phyloP scores from a whole-genome alignment of 768 basidiomycete species.

The Auriscalpium vulgare region DNA sequence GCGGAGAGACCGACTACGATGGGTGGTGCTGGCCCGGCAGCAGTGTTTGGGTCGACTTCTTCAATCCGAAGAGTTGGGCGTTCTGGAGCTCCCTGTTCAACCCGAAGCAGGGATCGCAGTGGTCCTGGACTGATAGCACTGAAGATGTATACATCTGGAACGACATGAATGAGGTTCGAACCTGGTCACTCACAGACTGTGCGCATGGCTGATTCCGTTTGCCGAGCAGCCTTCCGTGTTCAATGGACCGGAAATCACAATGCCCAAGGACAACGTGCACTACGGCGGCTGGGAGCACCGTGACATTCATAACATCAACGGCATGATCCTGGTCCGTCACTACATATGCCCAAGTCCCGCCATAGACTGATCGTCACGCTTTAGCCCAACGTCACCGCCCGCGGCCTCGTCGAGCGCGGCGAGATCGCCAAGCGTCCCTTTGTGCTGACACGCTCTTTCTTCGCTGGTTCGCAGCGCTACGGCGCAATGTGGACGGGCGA shows the following conservation, averaged over 20 bases:
- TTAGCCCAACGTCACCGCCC: conserved; percentile 77
- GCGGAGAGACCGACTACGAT: conserved; percentile 81
- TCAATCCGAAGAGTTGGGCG: conserved; percentile 82
- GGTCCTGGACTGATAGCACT: conserved; percentile 76
- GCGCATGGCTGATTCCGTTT: background rate
- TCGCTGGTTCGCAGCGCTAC: conserved; percentile 88
- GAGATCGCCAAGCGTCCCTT: conserved; percentile 80
- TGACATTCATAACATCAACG: conserved; percentile 95
- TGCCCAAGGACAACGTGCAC: conserved; percentile 73
- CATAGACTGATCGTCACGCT: background rate
- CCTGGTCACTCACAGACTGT: too few relatives aligned
- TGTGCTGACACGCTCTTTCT: conserved; percentile 93
- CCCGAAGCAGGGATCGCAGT: conserved; percentile 42
- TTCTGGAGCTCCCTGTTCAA: conserved; percentile 91
- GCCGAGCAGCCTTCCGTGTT: conserved; percentile 84
- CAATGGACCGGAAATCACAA: conserved; percentile 93
- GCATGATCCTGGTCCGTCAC: conserved; percentile 75
- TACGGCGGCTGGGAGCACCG: conserved; percentile 97
- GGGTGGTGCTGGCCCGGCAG: conserved; percentile 99
- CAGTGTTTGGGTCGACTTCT: conserved; percentile 95
- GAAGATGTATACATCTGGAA: conserved; percentile 92
- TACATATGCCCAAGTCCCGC: background rate
- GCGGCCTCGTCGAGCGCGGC: conserved; percentile 72
- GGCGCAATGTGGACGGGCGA: conserved; percentile 99
- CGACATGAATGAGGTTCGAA: conserved; percentile 93